phyloP scores from a whole-genome alignment of 257 asterid genomes.

The Penstemon davidsonii region DNA sequence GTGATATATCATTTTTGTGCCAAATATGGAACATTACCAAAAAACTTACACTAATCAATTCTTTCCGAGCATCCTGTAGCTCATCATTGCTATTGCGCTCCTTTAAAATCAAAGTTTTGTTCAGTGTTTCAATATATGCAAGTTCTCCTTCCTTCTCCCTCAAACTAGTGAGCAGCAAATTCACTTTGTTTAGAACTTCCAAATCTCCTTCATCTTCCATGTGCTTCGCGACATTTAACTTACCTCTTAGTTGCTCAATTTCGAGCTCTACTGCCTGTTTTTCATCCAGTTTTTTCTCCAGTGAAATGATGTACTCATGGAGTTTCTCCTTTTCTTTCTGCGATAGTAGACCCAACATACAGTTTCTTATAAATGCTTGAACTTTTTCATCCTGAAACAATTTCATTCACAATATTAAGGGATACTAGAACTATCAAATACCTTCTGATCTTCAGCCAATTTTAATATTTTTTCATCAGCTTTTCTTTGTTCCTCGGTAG shows the following conservation, averaged over 20 bases:
- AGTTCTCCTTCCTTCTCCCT: conserved; percentile 83
- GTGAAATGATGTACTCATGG: conserved; percentile 55
- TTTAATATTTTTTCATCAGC: conserved; percentile 63
- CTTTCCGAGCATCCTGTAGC: conserved; percentile 95
- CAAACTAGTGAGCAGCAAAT: conserved; percentile 50
- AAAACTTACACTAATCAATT: conserved; percentile 70
- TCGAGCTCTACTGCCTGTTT: conserved; percentile 80
- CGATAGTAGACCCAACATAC: conserved; percentile 31
- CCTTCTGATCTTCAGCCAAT: conserved; percentile 89
- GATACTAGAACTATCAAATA: conserved; percentile 32
- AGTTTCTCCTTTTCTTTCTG: conserved; percentile 88
- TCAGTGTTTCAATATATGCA: conserved; percentile 52
- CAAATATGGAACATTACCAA: conserved; percentile 10
- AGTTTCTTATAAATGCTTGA: conserved; percentile 16
- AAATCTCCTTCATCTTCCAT: conserved; percentile 63
- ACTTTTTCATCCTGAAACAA: conserved; percentile 24
- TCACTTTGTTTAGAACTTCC: conserved; percentile 62
- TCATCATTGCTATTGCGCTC: conserved; percentile 82
- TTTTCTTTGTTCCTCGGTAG: conserved; percentile 63
- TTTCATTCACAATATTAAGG: conserved; percentile 24
- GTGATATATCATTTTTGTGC: not conserved
- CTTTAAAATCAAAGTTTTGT: conserved; percentile 65
- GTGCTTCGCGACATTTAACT: conserved; percentile 61
- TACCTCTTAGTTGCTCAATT: conserved; percentile 71
- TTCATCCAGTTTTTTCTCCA: conserved; percentile 72